These are phyloP conservation scores for Mortierella hygrophila DNA, from an alignment of 192 early-diverging fungal species.

Conservation along the genomic window DNA sequence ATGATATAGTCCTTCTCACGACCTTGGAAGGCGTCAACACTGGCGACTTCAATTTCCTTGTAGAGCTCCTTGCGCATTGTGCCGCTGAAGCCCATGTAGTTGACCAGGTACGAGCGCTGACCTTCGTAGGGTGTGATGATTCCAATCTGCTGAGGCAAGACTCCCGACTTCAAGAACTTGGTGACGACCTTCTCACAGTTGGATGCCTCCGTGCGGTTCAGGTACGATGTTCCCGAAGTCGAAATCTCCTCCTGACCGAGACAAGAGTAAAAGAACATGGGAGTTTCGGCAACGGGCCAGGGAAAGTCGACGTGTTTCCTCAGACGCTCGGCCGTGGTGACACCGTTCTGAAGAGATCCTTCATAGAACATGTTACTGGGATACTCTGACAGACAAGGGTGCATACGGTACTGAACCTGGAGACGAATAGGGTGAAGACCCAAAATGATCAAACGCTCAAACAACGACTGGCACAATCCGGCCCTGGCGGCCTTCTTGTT, in stretches of 20 bases:
- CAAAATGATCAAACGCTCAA: conserved; percentile 94
- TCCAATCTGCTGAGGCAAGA: conserved; percentile 93
- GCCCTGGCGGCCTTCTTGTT: conserved; percentile 97
- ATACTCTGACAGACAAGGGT: conserved; percentile 98
- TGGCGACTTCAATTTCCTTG: conserved; percentile 99
- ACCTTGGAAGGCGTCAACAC: conserved; percentile 99
- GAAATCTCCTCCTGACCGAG: conserved; percentile 97
- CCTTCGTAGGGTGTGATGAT: conserved; percentile 99
- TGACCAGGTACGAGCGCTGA: conserved; percentile 94
- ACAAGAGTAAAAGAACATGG: conserved; percentile 96
- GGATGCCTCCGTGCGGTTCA: conserved; percentile 97
- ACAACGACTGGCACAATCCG: conserved; percentile 95
- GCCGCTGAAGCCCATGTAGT: conserved; percentile 96
- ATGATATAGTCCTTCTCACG: conserved; percentile 99
- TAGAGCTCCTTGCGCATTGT: conserved; percentile 92
- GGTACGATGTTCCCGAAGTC: conserved; percentile 96
- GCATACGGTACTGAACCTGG: conserved; percentile 99
- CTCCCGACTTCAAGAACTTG: conserved; percentile 88
- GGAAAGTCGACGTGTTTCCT: conserved; percentile 93
- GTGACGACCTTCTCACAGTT: conserved; percentile 98
- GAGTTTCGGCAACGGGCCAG: conserved; percentile 94
- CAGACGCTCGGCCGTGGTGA: conserved; percentile 91
- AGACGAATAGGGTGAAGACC: conserved; percentile 94
- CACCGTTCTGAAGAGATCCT: conserved; percentile 97
- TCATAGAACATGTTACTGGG: conserved; percentile 99